phyloP scores from a whole-genome alignment of 1,284 basidiomycete genomes.

The Earliella scabrosa region DNA sequence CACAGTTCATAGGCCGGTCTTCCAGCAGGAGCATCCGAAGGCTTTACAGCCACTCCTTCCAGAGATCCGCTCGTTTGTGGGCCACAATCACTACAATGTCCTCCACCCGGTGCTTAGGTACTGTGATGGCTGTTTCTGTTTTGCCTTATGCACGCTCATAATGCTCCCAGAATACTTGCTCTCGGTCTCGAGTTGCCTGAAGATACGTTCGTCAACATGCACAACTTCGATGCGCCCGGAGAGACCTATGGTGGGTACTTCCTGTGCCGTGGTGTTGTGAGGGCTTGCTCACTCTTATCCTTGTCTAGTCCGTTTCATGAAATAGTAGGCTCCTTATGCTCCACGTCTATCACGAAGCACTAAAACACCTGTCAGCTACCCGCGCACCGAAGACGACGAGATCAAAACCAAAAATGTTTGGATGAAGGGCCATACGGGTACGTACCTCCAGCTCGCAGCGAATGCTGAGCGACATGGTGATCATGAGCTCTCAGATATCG shows the following conservation, averaged over 20 bases:
- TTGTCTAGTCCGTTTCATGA: constrained; percentile 37
- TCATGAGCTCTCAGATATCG: constrained; percentile 53
- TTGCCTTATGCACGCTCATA: background rate
- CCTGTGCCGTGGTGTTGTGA: background rate
- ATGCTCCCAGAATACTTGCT: constrained; percentile 27
- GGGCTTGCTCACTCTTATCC: background rate
- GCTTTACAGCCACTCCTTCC: constrained; percentile 42
- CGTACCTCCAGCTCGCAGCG: constrained; percentile 41
- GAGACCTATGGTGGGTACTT: constrained; percentile 35
- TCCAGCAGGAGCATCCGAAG: constrained; percentile 35
- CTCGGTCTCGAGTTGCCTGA: constrained; percentile 35
- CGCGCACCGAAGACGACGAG: constrained; percentile 50
- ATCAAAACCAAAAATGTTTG: constrained; percentile 57
- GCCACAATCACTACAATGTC: constrained; percentile 34
- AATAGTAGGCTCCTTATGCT: constrained; percentile 34
- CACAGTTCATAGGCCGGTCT: constrained; percentile 42
- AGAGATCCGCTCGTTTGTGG: constrained; percentile 41
- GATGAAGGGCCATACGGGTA: constrained; percentile 65
- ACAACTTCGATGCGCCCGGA: constrained; percentile 35
- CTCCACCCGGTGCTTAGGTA: constrained; percentile 33
- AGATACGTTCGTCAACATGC: constrained; percentile 41
- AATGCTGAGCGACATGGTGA: background rate
- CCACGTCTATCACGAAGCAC: no score
- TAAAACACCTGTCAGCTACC: constrained; percentile 27
- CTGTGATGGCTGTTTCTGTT: background rate